Base-by-base conservation (phyloP, 176 grass and related monocot genomes). In the Rhynchospora tenuis region DNA sequence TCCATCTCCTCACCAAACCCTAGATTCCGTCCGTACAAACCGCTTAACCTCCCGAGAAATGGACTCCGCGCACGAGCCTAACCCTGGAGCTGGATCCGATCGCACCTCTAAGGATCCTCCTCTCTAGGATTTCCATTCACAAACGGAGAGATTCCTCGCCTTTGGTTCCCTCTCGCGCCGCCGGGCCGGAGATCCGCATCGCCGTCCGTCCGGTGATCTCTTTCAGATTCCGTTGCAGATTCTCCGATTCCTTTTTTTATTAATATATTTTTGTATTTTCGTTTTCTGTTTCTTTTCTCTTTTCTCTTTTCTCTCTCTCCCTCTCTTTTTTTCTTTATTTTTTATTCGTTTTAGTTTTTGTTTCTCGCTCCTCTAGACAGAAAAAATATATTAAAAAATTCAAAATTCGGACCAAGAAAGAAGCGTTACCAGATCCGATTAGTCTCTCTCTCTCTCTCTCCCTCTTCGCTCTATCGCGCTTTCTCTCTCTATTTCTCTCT, bases 61-160 rank as follows among this genome's bases (percentile, higher is more conserved):
- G 80, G 57, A 38, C 80, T 82, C 80, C 80, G 31, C 59, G 78
- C 44, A 64, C 69, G 24, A 85, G 62, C 81, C 86, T 89, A 78
- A 86, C 44, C 88, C 86, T 59, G 84, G 81, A 82, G 85, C 88
- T 76, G 78, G 80, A 86, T 86, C 84, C 84, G 82, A 82, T 87
- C 85, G 50, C 84, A 79, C 58, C 59, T 83, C 69, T 88, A 80
- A 84, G 86, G 91, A 90, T 90, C 81, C 81, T 33, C 31, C 81
- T 79, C 56, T 23, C 57, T 69, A 42, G 86, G 86, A 85, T 91
- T 94, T 94, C 92, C 90, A 91, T 85, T 89, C 89, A 31, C 63
- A 44, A 82, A 73, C 79, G 75, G 47, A 44, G 87, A 87, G 70
- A 63, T 17, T 44, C 63, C 69, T 69, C 59, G 56, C 23, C 76